A percentile compares a stretch with the other conserved stretches of the same genome.
Conservation (phyloP, 2,329 filamentous ascomycete species). For the Corniculantispora saksenae region DNA sequence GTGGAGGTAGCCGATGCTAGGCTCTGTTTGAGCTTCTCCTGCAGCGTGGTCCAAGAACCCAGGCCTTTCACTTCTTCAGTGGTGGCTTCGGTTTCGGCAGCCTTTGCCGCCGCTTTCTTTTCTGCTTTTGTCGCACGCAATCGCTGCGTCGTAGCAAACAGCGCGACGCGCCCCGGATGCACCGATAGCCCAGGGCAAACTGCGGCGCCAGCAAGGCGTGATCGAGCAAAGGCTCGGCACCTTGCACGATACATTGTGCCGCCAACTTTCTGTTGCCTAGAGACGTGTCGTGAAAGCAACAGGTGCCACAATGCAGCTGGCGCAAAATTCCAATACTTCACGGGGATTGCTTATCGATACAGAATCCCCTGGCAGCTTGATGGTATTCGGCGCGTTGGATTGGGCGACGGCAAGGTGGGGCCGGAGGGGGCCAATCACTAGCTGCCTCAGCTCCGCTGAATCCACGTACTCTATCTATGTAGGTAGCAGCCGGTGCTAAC, state of each 20-base stretch:
- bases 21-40: conserved; percentile 2
- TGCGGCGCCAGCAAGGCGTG: neutral
- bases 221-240: neutral
- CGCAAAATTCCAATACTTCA: neutral
- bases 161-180: conserved; percentile 6
- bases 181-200: neutral
- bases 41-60: neutral
- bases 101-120: neutral
- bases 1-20: neutral
- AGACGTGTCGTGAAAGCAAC: neutral
- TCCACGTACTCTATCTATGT: conserved; percentile 7
- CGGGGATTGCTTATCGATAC: conserved; percentile 15
- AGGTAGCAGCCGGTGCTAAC: conserved; percentile 10
- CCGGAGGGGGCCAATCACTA: neutral
- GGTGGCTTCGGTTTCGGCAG: neutral
- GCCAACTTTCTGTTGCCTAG: neutral
- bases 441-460: conserved; percentile 2
- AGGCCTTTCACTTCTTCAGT: neutral
- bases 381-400: neutral
- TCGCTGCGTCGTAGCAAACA: conserved; percentile 2
- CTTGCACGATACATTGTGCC: conserved; percentile 6
- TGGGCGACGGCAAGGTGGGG: neutral
- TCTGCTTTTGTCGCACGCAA: neutral
- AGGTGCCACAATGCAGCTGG: neutral
- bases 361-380: neutral